Conservation (phyloP, 2,329 filamentous ascomycete species). For the Paecilomyces variotii region DNA sequence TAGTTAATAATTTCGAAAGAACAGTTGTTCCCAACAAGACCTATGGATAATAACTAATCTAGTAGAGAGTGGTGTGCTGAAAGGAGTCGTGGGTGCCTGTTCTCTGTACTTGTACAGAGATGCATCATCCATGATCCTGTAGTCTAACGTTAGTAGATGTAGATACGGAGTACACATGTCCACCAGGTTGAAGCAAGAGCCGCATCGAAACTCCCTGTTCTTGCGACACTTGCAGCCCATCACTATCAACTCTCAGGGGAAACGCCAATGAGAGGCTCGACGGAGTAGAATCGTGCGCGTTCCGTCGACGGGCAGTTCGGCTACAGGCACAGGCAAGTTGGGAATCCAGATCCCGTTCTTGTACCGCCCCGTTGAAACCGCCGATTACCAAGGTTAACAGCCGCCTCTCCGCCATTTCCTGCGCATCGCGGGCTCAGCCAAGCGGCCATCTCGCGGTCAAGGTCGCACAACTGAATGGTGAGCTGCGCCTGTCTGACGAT, state of each 20-base stretch:
- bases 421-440: background rate
- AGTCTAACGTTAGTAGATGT: too few species aligned
- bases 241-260: background rate
- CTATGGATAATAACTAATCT: background rate
- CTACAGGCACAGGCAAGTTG: background rate
- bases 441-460: background rate
- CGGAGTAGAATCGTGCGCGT: background rate
- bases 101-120: too few species aligned
- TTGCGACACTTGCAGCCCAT: background rate
- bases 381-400: background rate
- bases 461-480: background rate
- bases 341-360: background rate
- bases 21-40: background rate
- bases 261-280: background rate
- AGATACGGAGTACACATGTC: too few species aligned
- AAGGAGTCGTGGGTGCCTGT: background rate
- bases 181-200: background rate
- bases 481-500: background rate
- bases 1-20: background rate
- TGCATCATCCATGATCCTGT: too few species aligned
- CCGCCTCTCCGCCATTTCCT: background rate
- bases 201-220: background rate
- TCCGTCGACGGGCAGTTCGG: background rate
- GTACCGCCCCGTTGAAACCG: background rate
- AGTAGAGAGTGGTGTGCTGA: too few species aligned